A percentile compares a stretch with the other conserved stretches of the same genome.
These are phyloP conservation scores for Trichosporon coremiiforme DNA, from an alignment of 1,284 basidiomycete genomes.

Conservation along the genomic window DNA sequence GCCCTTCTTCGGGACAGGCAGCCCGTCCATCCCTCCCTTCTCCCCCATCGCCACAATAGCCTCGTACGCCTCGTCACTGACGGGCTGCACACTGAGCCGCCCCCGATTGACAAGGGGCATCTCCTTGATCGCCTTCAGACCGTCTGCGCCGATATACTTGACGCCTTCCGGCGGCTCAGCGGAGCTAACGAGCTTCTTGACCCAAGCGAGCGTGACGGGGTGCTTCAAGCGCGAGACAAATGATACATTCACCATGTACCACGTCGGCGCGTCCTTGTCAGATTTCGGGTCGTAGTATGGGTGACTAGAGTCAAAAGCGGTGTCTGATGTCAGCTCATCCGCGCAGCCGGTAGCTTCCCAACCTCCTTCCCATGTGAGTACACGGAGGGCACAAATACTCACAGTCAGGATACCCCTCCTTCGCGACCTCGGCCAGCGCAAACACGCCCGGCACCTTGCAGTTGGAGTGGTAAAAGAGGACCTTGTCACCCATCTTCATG, in stretches of 20 bases:
- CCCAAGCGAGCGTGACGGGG: constrained; percentile 76
- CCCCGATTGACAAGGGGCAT: constrained; percentile 85
- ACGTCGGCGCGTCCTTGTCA: constrained; percentile 71
- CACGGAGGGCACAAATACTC: too few relatives aligned
- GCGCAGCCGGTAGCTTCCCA: too few relatives aligned
- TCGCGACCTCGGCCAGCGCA: constrained; percentile 77
- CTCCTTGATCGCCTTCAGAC: constrained; percentile 61
- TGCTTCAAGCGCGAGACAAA: constrained; percentile 70
- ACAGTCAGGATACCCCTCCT: constrained; percentile 88
- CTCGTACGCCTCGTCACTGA: constrained; percentile 69
- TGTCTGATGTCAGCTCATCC: constrained; percentile 64
- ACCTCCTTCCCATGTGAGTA: too few relatives aligned
- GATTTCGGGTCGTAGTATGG: constrained; percentile 91
- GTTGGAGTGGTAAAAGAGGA: constrained; percentile 85
- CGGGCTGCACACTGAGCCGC: constrained; percentile 77
- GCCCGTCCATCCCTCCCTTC: constrained; percentile 61
- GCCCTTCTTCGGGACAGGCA: constrained; percentile 14
- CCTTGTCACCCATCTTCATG: constrained; percentile 76
- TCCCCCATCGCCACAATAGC: constrained; percentile 68
- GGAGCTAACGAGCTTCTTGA: constrained; percentile 66
- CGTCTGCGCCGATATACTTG: constrained; percentile 65
- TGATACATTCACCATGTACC: constrained; percentile 84
- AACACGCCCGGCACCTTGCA: constrained; percentile 86
- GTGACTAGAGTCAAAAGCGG: constrained; percentile 82
- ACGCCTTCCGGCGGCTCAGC: constrained; percentile 61